Evolutionary conservation across 2,329 filamentous ascomycete genomes (phyloP).

Genomic region (Phialemoniopsis sp.): DNA sequence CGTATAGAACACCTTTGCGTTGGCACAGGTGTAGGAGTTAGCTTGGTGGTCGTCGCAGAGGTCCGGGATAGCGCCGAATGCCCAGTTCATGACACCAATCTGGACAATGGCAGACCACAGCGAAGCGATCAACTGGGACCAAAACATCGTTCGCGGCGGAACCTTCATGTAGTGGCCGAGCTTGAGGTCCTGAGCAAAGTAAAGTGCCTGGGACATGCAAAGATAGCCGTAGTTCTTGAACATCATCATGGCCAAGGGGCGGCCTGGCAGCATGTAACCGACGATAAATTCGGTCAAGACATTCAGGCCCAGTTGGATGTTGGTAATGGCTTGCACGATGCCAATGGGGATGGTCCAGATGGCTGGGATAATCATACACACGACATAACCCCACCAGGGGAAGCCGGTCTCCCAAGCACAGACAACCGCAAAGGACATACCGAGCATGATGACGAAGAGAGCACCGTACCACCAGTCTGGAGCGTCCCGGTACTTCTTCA

Average conservation of each 20-base stretch:
- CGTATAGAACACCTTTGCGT: slow-evolving; percentile 58
- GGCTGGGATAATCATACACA: slow-evolving; percentile 53
- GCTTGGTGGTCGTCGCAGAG: slow-evolving; percentile 53
- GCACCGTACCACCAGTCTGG: slow-evolving; percentile 56
- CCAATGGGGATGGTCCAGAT: slow-evolving; percentile 59
- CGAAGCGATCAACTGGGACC: slow-evolving; percentile 54
- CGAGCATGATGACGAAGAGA: slow-evolving; percentile 49
- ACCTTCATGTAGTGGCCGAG: slow-evolving; percentile 67
- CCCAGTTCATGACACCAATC: slow-evolving; percentile 64
- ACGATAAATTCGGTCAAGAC: slow-evolving; percentile 71
- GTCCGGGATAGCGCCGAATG: slow-evolving; percentile 54
- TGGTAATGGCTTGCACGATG: slow-evolving; percentile 57
- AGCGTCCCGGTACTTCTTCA: slow-evolving; percentile 57
- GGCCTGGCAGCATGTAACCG: slow-evolving; percentile 69
- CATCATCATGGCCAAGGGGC: slow-evolving; percentile 71
- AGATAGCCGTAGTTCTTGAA: slow-evolving; percentile 74
- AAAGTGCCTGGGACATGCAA: slow-evolving; percentile 61
- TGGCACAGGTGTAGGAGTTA: slow-evolving; percentile 53
- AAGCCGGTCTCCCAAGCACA: slow-evolving; percentile 53
- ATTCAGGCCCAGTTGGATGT: slow-evolving; percentile 62
- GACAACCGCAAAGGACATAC: slow-evolving; percentile 47
- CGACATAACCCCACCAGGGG: slow-evolving; percentile 53
- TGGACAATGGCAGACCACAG: slow-evolving; percentile 60
- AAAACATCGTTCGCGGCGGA: slow-evolving; percentile 59
- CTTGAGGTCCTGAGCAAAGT: slow-evolving; percentile 63